phyloP scores from a whole-genome alignment of 2,329 filamentous ascomycete species.

The Pseudogymnoascus sp. region DNA sequence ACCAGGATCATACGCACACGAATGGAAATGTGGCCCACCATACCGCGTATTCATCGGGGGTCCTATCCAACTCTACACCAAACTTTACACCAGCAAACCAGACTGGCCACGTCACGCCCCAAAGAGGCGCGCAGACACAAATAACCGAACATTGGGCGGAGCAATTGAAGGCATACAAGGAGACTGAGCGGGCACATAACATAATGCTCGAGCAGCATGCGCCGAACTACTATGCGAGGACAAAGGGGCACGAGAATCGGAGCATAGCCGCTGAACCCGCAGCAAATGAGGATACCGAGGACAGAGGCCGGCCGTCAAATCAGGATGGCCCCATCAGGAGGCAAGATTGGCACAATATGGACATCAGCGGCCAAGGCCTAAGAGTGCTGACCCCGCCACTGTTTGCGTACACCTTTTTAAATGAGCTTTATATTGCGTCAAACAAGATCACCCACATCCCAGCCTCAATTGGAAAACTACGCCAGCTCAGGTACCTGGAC shows the following conservation, averaged over 20 bases:
- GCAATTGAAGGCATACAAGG: slow-evolving; percentile 74
- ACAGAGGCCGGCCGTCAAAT: slow-evolving; percentile 54
- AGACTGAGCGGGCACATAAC: slow-evolving; percentile 64
- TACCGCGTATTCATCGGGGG: slow-evolving; percentile 55
- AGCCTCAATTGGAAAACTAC: slow-evolving; percentile 71
- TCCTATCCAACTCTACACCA: slow-evolving; percentile 58
- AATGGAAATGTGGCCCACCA: slow-evolving; percentile 53
- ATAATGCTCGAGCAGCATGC: slow-evolving; percentile 64
- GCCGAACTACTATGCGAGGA: slow-evolving; percentile 65
- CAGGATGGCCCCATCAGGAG: slow-evolving; percentile 59
- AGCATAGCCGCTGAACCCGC: slow-evolving; percentile 46
- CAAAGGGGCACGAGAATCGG: slow-evolving; percentile 64
- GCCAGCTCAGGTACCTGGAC: slow-evolving; percentile 76
- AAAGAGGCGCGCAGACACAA: slow-evolving; percentile 44
- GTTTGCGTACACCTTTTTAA: slow-evolving; percentile 83
- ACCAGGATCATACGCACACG: slow-evolving; percentile 51
- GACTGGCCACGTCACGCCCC: slow-evolving; percentile 48
- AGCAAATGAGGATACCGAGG: slow-evolving; percentile 42
- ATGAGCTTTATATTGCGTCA: slow-evolving; percentile 86
- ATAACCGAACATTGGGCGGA: slow-evolving; percentile 75
- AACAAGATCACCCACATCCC: slow-evolving; percentile 84
- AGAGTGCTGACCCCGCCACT: slow-evolving; percentile 72
- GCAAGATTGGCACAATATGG: slow-evolving; percentile 87
- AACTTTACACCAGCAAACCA: slow-evolving; percentile 47
- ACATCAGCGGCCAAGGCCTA: slow-evolving; percentile 92